Percentiles rank a stretch among this genome's conserved stretches.
phyloP scores from a whole-genome alignment of 2,329 filamentous ascomycete species.

The Paracorniculantispora psalliotae region DNA sequence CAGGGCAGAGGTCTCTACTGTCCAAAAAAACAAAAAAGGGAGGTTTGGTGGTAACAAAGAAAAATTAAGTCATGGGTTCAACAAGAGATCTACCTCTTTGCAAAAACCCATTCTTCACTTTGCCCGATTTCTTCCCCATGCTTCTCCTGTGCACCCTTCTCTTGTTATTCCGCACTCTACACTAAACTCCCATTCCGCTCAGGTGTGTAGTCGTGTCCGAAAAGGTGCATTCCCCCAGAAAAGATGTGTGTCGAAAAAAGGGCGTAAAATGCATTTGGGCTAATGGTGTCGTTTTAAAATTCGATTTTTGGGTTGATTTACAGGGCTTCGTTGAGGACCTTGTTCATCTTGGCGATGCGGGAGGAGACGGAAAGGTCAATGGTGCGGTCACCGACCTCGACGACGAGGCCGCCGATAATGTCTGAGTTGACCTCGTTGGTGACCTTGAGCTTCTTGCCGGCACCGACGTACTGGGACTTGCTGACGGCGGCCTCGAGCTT shows the following conservation, averaged over 20 bases:
- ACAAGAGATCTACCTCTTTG: neutral
- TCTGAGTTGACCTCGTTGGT: constrained; percentile 94
- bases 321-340: constrained; percentile 92
- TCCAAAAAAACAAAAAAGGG: constrained; percentile 22
- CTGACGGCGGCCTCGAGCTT: constrained; percentile 82
- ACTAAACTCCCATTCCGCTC: neutral
- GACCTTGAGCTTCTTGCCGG: constrained; percentile 97
- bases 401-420: constrained; percentile 86
- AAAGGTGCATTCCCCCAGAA: too few species aligned
- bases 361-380: constrained; percentile 94
- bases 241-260: neutral
- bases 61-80: neutral
- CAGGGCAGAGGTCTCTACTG: constrained; percentile 17
- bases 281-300: neutral
- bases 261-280: constrained; percentile 6
- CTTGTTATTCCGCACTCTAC: neutral
- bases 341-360: constrained; percentile 98
- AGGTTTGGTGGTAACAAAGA: constrained; percentile 12
- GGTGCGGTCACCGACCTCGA: constrained; percentile 95
- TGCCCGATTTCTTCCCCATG: neutral
- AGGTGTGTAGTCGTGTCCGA: neutral
- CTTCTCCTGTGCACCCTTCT: neutral
- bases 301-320: constrained; percentile 50
- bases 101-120: neutral
- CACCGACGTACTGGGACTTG: constrained; percentile 83